Conservation (phyloP, 768 basidiomycete genomes). For the Psilocybe sp. region DNA sequence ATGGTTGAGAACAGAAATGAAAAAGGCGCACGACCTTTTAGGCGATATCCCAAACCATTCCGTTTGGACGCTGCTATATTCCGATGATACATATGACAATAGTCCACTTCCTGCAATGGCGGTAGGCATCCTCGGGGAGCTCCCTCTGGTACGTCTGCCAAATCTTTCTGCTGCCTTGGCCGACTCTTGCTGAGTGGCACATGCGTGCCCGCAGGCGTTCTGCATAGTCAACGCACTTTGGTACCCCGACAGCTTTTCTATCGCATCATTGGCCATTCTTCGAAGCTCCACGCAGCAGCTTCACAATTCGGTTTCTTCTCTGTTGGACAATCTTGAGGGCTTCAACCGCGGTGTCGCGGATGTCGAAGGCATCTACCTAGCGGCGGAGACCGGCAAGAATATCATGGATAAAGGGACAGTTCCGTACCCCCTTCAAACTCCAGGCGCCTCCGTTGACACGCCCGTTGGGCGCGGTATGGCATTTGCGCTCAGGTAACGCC, state of each 20-base stretch:
- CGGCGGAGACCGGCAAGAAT: too few species aligned
- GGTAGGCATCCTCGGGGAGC: too few species aligned
- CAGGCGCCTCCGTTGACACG: too few species aligned
- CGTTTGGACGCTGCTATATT: too few species aligned
- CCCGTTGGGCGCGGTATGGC: slow-evolving; percentile 6
- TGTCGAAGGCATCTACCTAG: slow-evolving; percentile 30
- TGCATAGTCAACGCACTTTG: slow-evolving; percentile 29
- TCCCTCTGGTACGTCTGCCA: slow-evolving; percentile 18
- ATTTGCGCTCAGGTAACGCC: slow-evolving; percentile 17
- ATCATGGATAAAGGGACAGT: too few species aligned
- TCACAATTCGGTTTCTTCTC: slow-evolving; percentile 17
- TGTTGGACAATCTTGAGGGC: slow-evolving; percentile 14
- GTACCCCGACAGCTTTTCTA: slow-evolving; percentile 29
- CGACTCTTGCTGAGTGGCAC: background rate
- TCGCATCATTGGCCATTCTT: slow-evolving; percentile 35
- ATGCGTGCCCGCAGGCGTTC: slow-evolving; percentile 26
- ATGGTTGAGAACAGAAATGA: too few species aligned
- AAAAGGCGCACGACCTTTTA: too few species aligned
- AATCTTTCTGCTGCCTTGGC: slow-evolving; percentile 13
- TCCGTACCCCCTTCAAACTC: too few species aligned
- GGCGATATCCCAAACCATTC: too few species aligned
- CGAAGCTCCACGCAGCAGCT: slow-evolving; percentile 18
- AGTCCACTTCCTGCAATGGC: too few species aligned
- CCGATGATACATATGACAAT: too few species aligned
- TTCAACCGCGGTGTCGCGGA: slow-evolving; percentile 22